These are phyloP conservation scores for Hamamelis virginiana DNA, from an alignment of 164 flowering plant species.

Conservation along the genomic window DNA sequence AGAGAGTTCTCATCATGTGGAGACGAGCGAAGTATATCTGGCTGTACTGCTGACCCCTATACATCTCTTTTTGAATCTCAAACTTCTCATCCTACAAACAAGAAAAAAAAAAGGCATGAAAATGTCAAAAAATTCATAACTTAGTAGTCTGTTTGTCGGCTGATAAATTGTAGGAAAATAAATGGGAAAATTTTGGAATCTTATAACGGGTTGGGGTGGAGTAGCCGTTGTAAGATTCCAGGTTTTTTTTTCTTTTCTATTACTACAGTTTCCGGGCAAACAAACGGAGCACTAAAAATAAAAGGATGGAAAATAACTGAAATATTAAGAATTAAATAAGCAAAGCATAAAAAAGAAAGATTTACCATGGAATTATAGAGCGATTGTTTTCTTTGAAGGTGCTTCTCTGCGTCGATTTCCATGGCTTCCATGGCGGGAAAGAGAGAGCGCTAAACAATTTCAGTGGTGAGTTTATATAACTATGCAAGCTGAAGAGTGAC, in stretches of 20 bases:
- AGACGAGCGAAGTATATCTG: slow-evolving; percentile 89
- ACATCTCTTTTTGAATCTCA: slow-evolving; percentile 67
- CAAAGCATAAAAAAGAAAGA: neutral
- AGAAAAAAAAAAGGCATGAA: neutral
- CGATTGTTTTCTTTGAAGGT: slow-evolving; percentile 55
- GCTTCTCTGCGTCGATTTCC: slow-evolving; percentile 45
- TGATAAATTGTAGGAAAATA: neutral
- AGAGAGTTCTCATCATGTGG: slow-evolving; percentile 65
- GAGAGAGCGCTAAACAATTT: neutral
- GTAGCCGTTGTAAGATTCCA: neutral
- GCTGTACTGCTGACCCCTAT: slow-evolving; percentile 94
- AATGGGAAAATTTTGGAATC: neutral
- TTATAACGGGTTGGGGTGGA: neutral
- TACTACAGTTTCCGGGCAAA: neutral
- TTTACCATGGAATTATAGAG: slow-evolving; percentile 49
- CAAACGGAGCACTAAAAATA: too few relatives aligned
- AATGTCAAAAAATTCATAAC: neutral
- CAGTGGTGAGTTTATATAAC: neutral
- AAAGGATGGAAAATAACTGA: neutral
- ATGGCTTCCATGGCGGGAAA: slow-evolving; percentile 56
- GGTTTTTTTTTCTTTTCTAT: neutral
- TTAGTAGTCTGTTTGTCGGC: neutral
- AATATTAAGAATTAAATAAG: neutral
- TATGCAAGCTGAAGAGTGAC: too few relatives aligned
- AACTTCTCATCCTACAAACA: slow-evolving; percentile 61